Conservation (phyloP, 306 rosid species). For the Gillenia trifoliata region DNA sequence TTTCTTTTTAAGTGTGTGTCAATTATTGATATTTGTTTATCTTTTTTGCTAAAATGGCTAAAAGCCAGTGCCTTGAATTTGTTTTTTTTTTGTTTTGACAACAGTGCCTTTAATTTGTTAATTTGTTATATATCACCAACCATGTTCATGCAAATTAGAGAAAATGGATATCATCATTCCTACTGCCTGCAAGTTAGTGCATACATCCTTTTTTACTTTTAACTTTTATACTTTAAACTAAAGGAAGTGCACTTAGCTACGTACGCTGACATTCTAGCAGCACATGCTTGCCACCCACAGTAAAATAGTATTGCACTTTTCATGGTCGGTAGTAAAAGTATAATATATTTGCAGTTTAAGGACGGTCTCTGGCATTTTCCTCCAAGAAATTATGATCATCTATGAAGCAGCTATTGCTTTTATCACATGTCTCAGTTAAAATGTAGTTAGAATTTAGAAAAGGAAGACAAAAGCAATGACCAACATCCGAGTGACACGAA, state of each 20-base stretch:
- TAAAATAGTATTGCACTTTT: conserved; percentile 3
- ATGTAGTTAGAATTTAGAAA: not conserved
- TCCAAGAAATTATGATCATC: not conserved
- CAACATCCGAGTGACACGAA: not conserved
- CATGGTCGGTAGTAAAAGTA: conserved; percentile 2
- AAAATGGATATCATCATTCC: not conserved
- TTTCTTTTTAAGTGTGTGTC: not conserved
- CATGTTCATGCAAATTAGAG: not conserved
- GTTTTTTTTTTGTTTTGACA: no score
- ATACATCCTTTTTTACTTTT: not conserved
- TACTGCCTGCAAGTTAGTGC: not conserved
- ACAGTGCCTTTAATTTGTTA: no score
- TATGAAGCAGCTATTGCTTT: not conserved
- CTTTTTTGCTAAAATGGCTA: not conserved
- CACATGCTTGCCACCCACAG: not conserved
- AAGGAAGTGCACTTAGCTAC: not conserved
- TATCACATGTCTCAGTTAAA: not conserved
- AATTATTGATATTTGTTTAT: not conserved
- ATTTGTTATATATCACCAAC: not conserved
- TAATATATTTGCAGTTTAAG: not conserved
- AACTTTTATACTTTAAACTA: not conserved
- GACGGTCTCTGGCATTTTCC: not conserved
- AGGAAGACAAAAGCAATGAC: not conserved
- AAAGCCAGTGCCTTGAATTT: no score
- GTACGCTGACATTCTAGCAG: not conserved